These are phyloP conservation scores for Lactarius sp. DNA, from an alignment of 768 basidiomycete genomes.

Conservation along the genomic window DNA sequence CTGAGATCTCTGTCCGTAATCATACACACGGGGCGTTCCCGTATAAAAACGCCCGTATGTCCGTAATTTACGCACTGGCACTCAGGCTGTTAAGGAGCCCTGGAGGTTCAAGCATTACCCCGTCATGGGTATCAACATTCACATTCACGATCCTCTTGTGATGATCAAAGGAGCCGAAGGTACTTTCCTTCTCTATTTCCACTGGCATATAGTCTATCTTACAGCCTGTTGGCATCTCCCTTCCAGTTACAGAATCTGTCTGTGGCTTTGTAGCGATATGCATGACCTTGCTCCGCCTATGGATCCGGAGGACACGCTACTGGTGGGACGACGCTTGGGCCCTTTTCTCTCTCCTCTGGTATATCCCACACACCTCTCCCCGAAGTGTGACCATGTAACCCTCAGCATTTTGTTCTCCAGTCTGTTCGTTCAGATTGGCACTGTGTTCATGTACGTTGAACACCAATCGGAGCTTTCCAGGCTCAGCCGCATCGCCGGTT, in stretches of 20 bases:
- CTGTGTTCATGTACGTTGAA: constrained; percentile 29
- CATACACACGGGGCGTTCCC: too few relatives aligned
- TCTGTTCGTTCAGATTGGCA: constrained; percentile 27
- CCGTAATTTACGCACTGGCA: too few relatives aligned
- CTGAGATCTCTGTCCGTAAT: too few relatives aligned
- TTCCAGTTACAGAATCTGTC: constrained; percentile 28
- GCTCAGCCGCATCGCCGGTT: constrained; percentile 27
- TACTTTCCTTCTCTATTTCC: neutral
- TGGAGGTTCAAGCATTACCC: neutral
- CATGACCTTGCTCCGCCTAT: constrained; percentile 27
- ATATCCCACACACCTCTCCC: neutral
- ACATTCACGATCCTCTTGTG: constrained; percentile 20
- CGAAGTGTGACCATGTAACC: neutral
- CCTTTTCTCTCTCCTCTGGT: constrained; percentile 28
- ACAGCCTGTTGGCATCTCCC: neutral
- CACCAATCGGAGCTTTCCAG: constrained; percentile 21
- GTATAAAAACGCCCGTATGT: too few relatives aligned
- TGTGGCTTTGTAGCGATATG: constrained; percentile 28
- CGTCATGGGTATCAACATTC: constrained; percentile 19
- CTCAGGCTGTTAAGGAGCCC: too few relatives aligned
- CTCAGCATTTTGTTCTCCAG: neutral
- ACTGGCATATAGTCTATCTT: neutral
- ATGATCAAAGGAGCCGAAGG: constrained; percentile 14
- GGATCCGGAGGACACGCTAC: constrained; percentile 26
- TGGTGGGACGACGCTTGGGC: constrained; percentile 32